phyloP scores from a whole-genome alignment of 2,329 filamentous ascomycete genomes.

The Colletotrichum sp. region DNA sequence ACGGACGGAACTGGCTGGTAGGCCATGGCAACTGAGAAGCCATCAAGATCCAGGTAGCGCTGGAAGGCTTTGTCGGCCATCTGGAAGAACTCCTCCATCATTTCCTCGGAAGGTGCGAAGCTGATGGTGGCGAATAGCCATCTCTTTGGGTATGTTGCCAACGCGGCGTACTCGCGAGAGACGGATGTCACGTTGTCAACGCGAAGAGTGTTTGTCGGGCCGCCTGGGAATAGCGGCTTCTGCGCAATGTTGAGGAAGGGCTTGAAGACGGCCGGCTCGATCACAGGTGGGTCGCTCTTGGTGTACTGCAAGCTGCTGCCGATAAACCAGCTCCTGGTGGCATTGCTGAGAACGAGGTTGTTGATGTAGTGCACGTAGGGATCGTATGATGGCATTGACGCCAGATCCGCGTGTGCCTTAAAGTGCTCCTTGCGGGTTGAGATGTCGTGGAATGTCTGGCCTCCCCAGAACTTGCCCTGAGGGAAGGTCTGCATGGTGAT shows the following conservation, averaged over 20 bases:
- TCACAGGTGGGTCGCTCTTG: not conserved
- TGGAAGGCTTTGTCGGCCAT: not conserved
- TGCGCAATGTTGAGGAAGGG: not conserved
- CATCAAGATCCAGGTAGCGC: not conserved
- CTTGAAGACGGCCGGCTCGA: not conserved
- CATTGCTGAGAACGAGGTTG: slow-evolving; percentile 1
- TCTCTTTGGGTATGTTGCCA: not conserved
- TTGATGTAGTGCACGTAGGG: slow-evolving; percentile 6
- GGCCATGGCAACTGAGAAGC: not conserved
- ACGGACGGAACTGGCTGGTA: not conserved
- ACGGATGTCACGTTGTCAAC: not conserved
- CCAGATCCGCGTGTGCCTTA: not conserved
- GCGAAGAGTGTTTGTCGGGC: not conserved
- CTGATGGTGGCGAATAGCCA: not conserved
- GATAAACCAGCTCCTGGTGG: not conserved
- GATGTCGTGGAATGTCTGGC: slow-evolving; percentile 2
- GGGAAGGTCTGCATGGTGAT: not conserved
- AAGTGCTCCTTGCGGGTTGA: not conserved
- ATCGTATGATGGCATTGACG: not conserved
- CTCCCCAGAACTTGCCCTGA: slow-evolving; percentile 3
- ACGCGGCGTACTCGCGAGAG: not conserved
- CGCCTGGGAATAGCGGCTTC: not conserved
- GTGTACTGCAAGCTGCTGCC: slow-evolving; percentile 8
- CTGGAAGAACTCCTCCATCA: slow-evolving; percentile 3
- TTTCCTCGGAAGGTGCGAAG: not conserved